Percentiles rank a stretch among this genome's conserved stretches.
Conservation (phyloP, 2,329 filamentous ascomycete species). For the Pseudocercospora macadamiae region DNA sequence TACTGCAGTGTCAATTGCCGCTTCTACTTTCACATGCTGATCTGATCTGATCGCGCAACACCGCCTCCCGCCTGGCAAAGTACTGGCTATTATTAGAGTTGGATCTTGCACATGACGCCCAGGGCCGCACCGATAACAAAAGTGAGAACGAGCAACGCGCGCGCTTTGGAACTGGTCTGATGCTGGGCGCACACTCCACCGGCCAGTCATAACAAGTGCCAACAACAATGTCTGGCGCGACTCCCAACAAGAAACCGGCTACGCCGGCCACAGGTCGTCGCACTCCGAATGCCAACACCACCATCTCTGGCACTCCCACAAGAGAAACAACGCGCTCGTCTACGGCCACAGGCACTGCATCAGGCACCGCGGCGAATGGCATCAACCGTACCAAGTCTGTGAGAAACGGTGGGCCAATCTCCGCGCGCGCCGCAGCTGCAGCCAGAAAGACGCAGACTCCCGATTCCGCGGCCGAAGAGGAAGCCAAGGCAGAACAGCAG, state of each 20-base stretch:
- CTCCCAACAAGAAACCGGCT: conserved; percentile 27
- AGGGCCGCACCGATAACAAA: background rate
- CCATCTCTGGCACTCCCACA: conserved; percentile 11
- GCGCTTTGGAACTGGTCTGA: background rate
- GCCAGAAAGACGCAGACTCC: conserved; percentile 54
- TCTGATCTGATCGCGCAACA: conserved; percentile 11
- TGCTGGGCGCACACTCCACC: background rate
- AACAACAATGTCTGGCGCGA: conserved; percentile 15
- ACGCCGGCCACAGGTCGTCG: conserved; percentile 21
- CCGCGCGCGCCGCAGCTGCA: conserved; percentile 72
- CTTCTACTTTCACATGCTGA: background rate
- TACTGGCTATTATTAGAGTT: conserved; percentile 15
- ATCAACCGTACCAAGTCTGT: conserved; percentile 60
- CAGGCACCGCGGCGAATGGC: conserved; percentile 22
- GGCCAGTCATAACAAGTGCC: background rate
- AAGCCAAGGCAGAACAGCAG: conserved; percentile 76
- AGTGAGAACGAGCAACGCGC: background rate
- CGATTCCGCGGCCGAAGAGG: conserved; percentile 53
- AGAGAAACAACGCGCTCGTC: conserved; percentile 16
- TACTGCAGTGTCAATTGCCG: no score
- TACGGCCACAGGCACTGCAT: conserved; percentile 17
- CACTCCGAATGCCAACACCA: conserved; percentile 21
- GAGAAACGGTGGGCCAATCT: conserved; percentile 66
- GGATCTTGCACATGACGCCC: conserved; percentile 11
- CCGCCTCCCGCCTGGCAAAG: background rate